Evolutionary conservation across 352 stramenopile genomes (phyloP).

Genomic region (Albugo laibachii): DNA sequence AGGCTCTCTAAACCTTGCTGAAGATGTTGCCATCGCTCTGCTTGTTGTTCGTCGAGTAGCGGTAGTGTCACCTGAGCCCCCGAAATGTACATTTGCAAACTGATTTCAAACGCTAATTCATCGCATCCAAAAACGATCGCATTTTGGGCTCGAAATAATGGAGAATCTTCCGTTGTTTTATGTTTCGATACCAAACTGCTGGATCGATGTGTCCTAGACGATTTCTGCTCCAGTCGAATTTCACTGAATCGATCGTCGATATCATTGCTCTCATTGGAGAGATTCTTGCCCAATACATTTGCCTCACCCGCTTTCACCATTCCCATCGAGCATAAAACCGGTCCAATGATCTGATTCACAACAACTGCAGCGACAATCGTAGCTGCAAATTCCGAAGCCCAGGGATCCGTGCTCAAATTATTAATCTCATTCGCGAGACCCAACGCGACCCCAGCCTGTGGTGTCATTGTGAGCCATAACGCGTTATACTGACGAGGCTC

Average conservation of each 20-base stretch:
- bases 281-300: not conserved
- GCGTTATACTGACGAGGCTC: constrained; percentile 43
- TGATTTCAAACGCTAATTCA: constrained; percentile 37
- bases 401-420: constrained; percentile 20
- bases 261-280: not conserved
- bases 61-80: constrained; percentile 41
- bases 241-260: constrained; percentile 3
- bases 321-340: constrained; percentile 34
- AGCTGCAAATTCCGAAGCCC: constrained; percentile 31
- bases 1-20: constrained; percentile 32
- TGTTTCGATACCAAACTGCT: not conserved
- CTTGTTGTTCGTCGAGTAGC: constrained; percentile 30
- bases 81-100: constrained; percentile 36
- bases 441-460: constrained; percentile 41
- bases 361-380: constrained; percentile 50
- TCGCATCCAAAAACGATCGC: constrained; percentile 44
- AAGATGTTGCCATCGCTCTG: constrained; percentile 36
- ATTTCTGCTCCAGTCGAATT: not conserved
- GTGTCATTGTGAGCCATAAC: constrained; percentile 53
- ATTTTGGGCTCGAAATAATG: constrained; percentile 16
- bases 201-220: not conserved
- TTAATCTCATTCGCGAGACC: constrained; percentile 40
- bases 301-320: constrained; percentile 29
- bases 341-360: constrained; percentile 51
- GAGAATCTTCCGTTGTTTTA: not conserved